Conservation (phyloP, 1,284 basidiomycete genomes). For the Garcileccinum viscosum region DNA sequence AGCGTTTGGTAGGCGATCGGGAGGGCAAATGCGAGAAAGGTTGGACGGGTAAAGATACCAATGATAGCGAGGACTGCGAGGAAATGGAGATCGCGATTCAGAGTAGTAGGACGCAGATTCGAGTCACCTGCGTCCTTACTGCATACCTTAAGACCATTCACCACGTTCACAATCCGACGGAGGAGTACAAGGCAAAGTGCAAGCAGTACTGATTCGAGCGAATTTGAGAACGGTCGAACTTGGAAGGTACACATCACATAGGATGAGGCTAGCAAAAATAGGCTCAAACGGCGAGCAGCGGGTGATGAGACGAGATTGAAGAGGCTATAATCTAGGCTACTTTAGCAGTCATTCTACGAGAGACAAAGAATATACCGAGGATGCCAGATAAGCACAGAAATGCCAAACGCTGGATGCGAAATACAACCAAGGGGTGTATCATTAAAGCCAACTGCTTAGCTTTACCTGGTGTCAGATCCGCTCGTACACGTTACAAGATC, state of each 20-base stretch:
- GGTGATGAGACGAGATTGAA: slow-evolving; percentile 31
- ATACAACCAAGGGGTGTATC: slow-evolving; percentile 33
- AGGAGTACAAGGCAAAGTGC: slow-evolving; percentile 37
- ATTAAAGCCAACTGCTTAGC: slow-evolving; percentile 6
- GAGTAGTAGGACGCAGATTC: neutral
- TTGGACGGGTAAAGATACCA: slow-evolving; percentile 45
- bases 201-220: slow-evolving; percentile 43
- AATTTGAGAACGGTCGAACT: slow-evolving; percentile 48
- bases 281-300: slow-evolving; percentile 26
- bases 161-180: slow-evolving; percentile 16
- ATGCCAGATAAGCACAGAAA: slow-evolving; percentile 41
- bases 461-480: slow-evolving; percentile 21
- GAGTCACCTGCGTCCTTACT: neutral
- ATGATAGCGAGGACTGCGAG: slow-evolving; percentile 34
- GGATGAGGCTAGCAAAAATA: slow-evolving; percentile 47
- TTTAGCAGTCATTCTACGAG: slow-evolving; percentile 10
- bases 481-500: slow-evolving; percentile 3
- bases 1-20: slow-evolving; percentile 40
- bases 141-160: neutral
- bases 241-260: slow-evolving; percentile 47
- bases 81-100: slow-evolving; percentile 26
- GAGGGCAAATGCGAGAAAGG: slow-evolving; percentile 43
- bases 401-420: slow-evolving; percentile 38
- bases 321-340: slow-evolving; percentile 39
- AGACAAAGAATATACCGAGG: slow-evolving; percentile 37